These are phyloP conservation scores for Quercus phellos DNA, from an alignment of 331 rosid species.

Conservation along the genomic window DNA sequence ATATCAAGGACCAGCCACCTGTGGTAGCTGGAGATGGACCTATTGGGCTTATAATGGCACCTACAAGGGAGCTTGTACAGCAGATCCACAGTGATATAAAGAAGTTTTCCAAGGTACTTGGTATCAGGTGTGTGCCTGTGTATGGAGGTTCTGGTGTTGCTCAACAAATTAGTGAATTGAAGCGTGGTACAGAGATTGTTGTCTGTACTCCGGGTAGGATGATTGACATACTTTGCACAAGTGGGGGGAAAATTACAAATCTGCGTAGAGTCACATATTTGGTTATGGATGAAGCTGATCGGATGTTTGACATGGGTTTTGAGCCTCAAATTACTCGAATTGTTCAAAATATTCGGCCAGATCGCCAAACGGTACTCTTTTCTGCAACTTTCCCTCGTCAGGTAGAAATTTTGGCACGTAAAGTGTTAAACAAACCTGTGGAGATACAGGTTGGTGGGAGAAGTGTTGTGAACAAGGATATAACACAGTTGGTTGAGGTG, in stretches of 20 bases:
- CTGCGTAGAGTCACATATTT: slow-evolving; percentile 78
- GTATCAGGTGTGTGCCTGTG: slow-evolving; percentile 87
- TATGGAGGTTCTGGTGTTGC: slow-evolving; percentile 98
- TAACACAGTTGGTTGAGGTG: slow-evolving; percentile 77
- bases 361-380: slow-evolving; percentile 86
- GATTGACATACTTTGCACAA: slow-evolving; percentile 93
- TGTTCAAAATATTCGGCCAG: slow-evolving; percentile 80
- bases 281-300: slow-evolving; percentile 97
- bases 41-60: slow-evolving; percentile 89
- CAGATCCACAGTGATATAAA: slow-evolving; percentile 84
- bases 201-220: slow-evolving; percentile 96
- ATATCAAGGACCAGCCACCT: slow-evolving; percentile 92
- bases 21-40: slow-evolving; percentile 93
- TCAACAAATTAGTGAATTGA: slow-evolving; percentile 88
- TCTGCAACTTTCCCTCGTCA: slow-evolving; percentile 93
- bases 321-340: slow-evolving; percentile 91
- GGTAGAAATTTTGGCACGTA: slow-evolving; percentile 84
- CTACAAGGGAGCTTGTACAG: slow-evolving; percentile 92
- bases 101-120: slow-evolving; percentile 71
- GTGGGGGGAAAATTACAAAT: slow-evolving; percentile 85
- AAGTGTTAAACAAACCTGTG: slow-evolving; percentile 76
- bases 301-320: slow-evolving; percentile 98
- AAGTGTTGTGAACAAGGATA: slow-evolving; percentile 96
- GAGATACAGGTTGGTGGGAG: slow-evolving; percentile 95
- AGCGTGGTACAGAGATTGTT: slow-evolving; percentile 89